Base-by-base conservation (phyloP, 140 eudicot genomes). In the Oenanthe javanica region DNA sequence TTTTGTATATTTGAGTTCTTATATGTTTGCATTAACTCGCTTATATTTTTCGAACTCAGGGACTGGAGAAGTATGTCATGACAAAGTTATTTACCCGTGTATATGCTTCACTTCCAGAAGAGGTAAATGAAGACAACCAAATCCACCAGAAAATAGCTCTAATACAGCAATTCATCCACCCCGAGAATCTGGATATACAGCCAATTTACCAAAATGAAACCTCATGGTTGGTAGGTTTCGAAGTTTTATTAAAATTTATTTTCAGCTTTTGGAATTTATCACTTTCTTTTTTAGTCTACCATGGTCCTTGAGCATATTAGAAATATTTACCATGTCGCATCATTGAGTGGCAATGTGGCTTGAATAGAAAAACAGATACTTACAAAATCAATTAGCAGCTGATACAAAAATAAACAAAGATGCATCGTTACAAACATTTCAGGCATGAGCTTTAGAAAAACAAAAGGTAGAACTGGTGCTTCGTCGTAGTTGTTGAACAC, bases 51-150 rank as follows among this genome's bases (percentile, higher is more conserved):
- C 49, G 31, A 48, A 74, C 82, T 63, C 85, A 85, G 94, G 98
- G 97, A 72, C 91, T 92, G 19, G 99, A 95, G 83, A 95, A 95
- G 76, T 95, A 95, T 88, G 90, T 95, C 70, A 89, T 92, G 99
- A 92, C 99, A 75, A 95, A 95, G 87, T 76, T 95, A 81, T 95
- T 86, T 80, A 57, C 91, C 14, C 93, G 90, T 59, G 95, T 88
- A 76, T 95, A 89, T 86, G 97, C 97, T 78, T 84, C 97, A 19
- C 83, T 83, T 83, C 95, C 94, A 12, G 93, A 90, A 67, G 99
- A 95, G 80, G 92, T 89, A 63, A 88, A 87, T 27, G 87, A 78
- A 38, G 99, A 95, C 52, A 88, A 89, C 69, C 88, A 90, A 85
- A 97, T 95, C 75, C 87, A 89, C 69, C 93, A 95, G 69, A 95